These are phyloP conservation scores for Candida freyschussii DNA, from an alignment of 1,139 yeast species.

Conservation along the genomic window DNA sequence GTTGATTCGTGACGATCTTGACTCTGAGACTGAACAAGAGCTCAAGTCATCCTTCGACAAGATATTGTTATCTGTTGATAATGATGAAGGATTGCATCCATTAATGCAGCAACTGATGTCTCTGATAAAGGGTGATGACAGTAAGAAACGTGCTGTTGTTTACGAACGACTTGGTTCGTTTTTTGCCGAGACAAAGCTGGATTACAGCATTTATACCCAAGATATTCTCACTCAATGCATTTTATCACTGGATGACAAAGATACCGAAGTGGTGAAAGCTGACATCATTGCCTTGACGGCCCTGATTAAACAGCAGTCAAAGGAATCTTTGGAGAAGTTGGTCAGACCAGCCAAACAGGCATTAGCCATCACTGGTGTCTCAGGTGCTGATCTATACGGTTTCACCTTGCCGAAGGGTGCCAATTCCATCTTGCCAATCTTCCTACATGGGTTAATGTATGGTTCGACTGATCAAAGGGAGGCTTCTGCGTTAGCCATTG, in stretches of 20 bases:
- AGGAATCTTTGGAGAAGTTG: conserved; percentile 69
- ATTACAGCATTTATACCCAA: conserved; percentile 66
- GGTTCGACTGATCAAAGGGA: conserved; percentile 86
- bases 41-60: conserved; percentile 58
- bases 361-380: conserved; percentile 58
- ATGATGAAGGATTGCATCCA: conserved; percentile 81
- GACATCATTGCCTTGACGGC: conserved; percentile 67
- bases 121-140: conserved; percentile 73
- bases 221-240: conserved; percentile 76
- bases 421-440: conserved; percentile 80
- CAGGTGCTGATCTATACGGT: conserved; percentile 67
- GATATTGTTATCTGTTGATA: conserved; percentile 65
- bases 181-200: conserved; percentile 60
- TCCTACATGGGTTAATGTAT: conserved; percentile 93
- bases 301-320: conserved; percentile 65
- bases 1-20: conserved; percentile 36
- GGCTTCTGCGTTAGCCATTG: conserved; percentile 81
- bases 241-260: conserved; percentile 66
- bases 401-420: conserved; percentile 82
- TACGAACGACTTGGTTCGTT: conserved; percentile 68
- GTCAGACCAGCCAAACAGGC: conserved; percentile 78
- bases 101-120: conserved; percentile 76
- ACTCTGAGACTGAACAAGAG: conserved; percentile 35
- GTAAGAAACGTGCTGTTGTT: conserved; percentile 59
- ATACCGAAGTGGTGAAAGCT: conserved; percentile 57